phyloP scores from a whole-genome alignment of 1,139 yeast species.

The Suhomyces yuchorum region DNA sequence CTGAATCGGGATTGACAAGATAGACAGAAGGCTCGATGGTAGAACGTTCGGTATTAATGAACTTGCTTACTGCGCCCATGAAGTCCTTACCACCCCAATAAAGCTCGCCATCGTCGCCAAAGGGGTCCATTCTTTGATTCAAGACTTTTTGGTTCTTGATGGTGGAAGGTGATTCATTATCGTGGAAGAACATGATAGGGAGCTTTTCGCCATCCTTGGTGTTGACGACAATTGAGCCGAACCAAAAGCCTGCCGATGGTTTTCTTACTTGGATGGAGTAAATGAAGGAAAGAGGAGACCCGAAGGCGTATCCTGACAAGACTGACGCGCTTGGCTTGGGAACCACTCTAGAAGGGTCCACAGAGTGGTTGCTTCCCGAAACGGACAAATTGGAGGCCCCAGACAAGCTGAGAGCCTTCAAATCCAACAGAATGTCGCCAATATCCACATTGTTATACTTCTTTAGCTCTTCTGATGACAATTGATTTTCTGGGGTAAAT shows the following conservation, averaged over 20 bases:
- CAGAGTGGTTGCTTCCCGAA: not conserved
- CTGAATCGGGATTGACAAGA: slow-evolving; percentile 77
- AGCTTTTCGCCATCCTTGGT: slow-evolving; percentile 67
- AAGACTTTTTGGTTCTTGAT: slow-evolving; percentile 57
- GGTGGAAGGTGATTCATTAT: slow-evolving; percentile 80
- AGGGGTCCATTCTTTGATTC: slow-evolving; percentile 73
- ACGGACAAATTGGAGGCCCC: slow-evolving; percentile 12
- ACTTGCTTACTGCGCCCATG: slow-evolving; percentile 51
- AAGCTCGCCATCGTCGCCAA: slow-evolving; percentile 59
- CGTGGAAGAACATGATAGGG: slow-evolving; percentile 91
- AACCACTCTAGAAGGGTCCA: slow-evolving; percentile 30
- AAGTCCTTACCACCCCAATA: slow-evolving; percentile 95
- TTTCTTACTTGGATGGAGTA: slow-evolving; percentile 82
- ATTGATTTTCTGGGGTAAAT: slow-evolving; percentile 73
- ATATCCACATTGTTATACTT: slow-evolving; percentile 57
- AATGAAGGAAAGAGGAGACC: slow-evolving; percentile 57
- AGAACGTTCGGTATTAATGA: slow-evolving; percentile 66
- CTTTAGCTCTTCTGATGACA: slow-evolving; percentile 48
- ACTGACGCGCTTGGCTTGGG: slow-evolving; percentile 55
- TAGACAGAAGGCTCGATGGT: slow-evolving; percentile 71
- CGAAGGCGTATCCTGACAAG: slow-evolving; percentile 65
- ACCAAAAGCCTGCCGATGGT: slow-evolving; percentile 89
- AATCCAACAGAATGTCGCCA: slow-evolving; percentile 28
- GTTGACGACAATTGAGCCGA: slow-evolving; percentile 79
- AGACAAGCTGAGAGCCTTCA: slow-evolving; percentile 21